Percentiles rank a stretch among this genome's conserved stretches.
Evolutionary conservation across 176 grass and related monocot species (phyloP).

Genomic region (Phragmites australis): DNA sequence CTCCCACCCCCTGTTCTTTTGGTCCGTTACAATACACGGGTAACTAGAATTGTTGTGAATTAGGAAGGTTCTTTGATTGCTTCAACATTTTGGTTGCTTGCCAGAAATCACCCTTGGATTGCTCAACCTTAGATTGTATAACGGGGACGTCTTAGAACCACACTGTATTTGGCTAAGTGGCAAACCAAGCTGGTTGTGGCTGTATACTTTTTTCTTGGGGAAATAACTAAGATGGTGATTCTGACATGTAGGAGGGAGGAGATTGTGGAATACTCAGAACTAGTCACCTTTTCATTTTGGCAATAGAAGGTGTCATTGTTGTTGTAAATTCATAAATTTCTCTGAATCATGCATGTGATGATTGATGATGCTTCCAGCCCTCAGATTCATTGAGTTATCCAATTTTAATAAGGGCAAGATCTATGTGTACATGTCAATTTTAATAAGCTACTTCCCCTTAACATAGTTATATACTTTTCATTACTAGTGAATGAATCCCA

Average conservation of each 20-base stretch:
- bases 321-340: neutral
- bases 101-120: slow-evolving; percentile 29
- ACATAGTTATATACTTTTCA: slow-evolving; percentile 7
- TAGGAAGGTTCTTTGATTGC: slow-evolving; percentile 51
- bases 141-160: slow-evolving; percentile 47
- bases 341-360: slow-evolving; percentile 3
- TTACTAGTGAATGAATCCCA: too few species aligned
- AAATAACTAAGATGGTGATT: slow-evolving; percentile 44
- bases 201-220: slow-evolving; percentile 40
- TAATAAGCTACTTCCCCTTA: neutral
- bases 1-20: slow-evolving; percentile 46
- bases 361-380: neutral
- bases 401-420: neutral
- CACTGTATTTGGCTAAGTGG: slow-evolving; percentile 39
- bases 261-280: neutral
- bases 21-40: slow-evolving; percentile 31
- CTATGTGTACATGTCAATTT: slow-evolving; percentile 8
- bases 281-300: neutral
- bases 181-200: slow-evolving; percentile 25
- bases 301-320: neutral
- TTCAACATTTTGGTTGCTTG: slow-evolving; percentile 29
- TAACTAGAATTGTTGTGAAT: slow-evolving; percentile 55
- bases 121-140: slow-evolving; percentile 49
- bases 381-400: neutral
- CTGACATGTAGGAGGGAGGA: slow-evolving; percentile 28